Conservation (phyloP, 106 monocot species). For the Triglochin maritima region DNA sequence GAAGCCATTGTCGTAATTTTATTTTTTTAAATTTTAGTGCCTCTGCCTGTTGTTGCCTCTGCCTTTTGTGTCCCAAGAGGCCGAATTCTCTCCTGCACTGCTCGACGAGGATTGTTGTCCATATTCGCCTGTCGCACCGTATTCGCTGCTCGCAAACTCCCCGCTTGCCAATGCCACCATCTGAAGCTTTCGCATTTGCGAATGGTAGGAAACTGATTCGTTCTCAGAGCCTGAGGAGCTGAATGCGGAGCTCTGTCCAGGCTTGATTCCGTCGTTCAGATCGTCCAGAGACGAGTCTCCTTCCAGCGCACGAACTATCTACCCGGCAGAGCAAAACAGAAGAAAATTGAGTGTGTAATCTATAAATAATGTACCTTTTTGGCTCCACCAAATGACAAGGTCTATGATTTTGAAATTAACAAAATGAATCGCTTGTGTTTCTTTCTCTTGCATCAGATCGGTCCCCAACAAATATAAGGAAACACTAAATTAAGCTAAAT, state of each 20-base stretch:
- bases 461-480: too few relatives aligned
- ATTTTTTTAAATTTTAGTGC: neutral
- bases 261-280: slow-evolving; percentile 11
- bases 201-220: slow-evolving; percentile 3
- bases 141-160: slow-evolving; percentile 18
- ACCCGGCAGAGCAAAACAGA: neutral
- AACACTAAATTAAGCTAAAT: too few relatives aligned
- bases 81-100: neutral
- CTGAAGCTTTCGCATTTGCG: slow-evolving; percentile 9
- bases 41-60: neutral
- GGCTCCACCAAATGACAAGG: too few relatives aligned
- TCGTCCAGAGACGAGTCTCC: slow-evolving; percentile 17
- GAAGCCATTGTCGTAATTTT: too few relatives aligned
- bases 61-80: too few relatives aligned
- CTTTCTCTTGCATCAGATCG: too few relatives aligned
- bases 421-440: too few relatives aligned
- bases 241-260: slow-evolving; percentile 7
- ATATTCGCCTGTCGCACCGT: slow-evolving; percentile 20
- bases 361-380: too few relatives aligned
- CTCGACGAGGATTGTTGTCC: slow-evolving; percentile 12
- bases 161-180: slow-evolving; percentile 7
- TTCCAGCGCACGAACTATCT: slow-evolving; percentile 15
- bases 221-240: slow-evolving; percentile 6
- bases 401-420: too few relatives aligned
- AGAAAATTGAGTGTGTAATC: too few relatives aligned